phyloP scores from a whole-genome alignment of 768 basidiomycete species.

The Bullera alba region DNA sequence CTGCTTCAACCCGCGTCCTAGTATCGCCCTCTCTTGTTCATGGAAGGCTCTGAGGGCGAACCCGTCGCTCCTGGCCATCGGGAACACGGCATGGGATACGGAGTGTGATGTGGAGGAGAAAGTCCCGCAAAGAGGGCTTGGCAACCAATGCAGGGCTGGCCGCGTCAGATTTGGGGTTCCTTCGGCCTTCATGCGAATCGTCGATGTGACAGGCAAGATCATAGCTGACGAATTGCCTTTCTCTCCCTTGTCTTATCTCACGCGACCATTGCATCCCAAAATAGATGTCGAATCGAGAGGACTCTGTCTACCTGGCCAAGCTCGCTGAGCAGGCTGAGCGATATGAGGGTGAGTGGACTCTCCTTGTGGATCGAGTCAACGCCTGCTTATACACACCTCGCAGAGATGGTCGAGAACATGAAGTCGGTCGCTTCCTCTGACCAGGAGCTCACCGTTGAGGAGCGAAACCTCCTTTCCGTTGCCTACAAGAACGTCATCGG shows the following conservation, averaged over 20 bases:
- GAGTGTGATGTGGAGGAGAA: too few species aligned
- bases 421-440: slow-evolving; percentile 95
- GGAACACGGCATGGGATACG: too few species aligned
- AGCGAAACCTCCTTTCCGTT: slow-evolving; percentile 94
- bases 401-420: slow-evolving; percentile 99
- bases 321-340: slow-evolving; percentile 99
- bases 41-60: too few species aligned
- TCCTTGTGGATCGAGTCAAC: not conserved
- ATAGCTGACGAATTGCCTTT: not conserved
- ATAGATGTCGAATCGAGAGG: slow-evolving; percentile 63
- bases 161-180: too few species aligned
- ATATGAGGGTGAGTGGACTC: slow-evolving; percentile 67
- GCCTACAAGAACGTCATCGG: slow-evolving; percentile 99
- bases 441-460: slow-evolving; percentile 96
- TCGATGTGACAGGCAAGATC: too few species aligned
- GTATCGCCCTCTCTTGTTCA: too few species aligned
- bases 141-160: too few species aligned
- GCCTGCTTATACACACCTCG: not conserved
- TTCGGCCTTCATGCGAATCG: too few species aligned
- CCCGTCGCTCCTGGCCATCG: too few species aligned
- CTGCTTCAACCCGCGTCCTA: too few species aligned
- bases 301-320: slow-evolving; percentile 99
- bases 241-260: not conserved
- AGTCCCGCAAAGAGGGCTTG: too few species aligned
- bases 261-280: not conserved